Percentiles rank a stretch among this genome's conserved stretches.
phyloP scores from a whole-genome alignment of 164 flowering plant genomes.

The Chimonanthus salicifolius region DNA sequence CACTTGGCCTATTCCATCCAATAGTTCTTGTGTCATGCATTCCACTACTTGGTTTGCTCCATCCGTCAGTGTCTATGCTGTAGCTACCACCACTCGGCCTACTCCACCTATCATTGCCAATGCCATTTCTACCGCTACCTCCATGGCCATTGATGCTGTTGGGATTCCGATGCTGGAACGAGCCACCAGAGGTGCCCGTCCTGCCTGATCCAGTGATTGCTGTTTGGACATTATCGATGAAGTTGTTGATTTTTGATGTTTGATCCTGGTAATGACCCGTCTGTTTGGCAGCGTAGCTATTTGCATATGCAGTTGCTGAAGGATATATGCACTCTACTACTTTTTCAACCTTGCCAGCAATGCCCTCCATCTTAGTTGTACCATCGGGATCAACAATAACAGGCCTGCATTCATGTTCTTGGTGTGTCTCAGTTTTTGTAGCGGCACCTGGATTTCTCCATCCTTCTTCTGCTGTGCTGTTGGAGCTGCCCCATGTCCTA shows the following conservation, averaged over 20 bases:
- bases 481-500: slow-evolving; percentile 12
- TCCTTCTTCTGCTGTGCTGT: slow-evolving; percentile 7
- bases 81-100: not conserved
- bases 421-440: slow-evolving; percentile 7
- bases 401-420: slow-evolving; percentile 30
- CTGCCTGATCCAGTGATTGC: slow-evolving; percentile 21
- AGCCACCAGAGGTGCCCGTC: not conserved
- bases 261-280: slow-evolving; percentile 10
- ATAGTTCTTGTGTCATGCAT: not conserved
- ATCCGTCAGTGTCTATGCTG: not conserved
- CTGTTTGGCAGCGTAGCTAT: slow-evolving; percentile 14
- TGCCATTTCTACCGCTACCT: not conserved
- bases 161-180: slow-evolving; percentile 21
- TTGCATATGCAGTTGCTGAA: slow-evolving; percentile 6
- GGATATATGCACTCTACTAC: slow-evolving; percentile 21
- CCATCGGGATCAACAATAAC: slow-evolving; percentile 35
- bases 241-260: slow-evolving; percentile 26
- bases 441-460: slow-evolving; percentile 17
- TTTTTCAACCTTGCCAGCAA: slow-evolving; percentile 21
- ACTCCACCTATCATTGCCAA: not conserved
- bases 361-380: slow-evolving; percentile 13
- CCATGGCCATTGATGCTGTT: not conserved
- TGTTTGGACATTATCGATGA: slow-evolving; percentile 23
- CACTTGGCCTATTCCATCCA: not conserved
- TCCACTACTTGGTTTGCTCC: slow-evolving; percentile 12